Percentiles rank a stretch among this genome's conserved stretches.
phyloP scores from a whole-genome alignment of 768 basidiomycete genomes.

The Auricularia sp. region DNA sequence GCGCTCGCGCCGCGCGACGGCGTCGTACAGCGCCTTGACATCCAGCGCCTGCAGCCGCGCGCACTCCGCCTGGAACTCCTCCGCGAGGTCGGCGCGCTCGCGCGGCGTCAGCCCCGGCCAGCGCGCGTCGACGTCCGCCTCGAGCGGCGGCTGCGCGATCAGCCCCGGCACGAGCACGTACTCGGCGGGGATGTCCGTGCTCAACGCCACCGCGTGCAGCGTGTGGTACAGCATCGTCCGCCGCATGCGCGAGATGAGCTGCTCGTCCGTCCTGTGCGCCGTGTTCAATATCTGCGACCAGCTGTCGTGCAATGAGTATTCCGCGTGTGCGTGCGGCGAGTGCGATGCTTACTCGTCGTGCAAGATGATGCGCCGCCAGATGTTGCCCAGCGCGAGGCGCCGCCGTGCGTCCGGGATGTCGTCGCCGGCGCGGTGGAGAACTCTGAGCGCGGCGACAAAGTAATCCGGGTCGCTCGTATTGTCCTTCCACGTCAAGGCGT shows the following conservation, averaged over 20 bases:
- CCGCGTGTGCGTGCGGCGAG: too few relatives aligned
- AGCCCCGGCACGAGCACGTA: constrained; percentile 36
- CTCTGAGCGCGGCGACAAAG: constrained; percentile 56
- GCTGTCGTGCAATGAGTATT: neutral
- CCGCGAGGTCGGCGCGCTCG: constrained; percentile 44
- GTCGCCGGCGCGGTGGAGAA: constrained; percentile 56
- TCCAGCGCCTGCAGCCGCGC: constrained; percentile 45
- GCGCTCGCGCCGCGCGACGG: constrained; percentile 38
- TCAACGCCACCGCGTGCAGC: constrained; percentile 5
- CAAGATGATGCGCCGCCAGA: constrained; percentile 83
- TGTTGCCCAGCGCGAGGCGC: constrained; percentile 55
- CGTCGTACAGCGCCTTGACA: constrained; percentile 50
- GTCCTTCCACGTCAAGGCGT: constrained; percentile 79
- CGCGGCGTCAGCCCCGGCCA: constrained; percentile 68
- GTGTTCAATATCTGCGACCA: constrained; percentile 74
- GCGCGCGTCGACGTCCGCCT: constrained; percentile 53
- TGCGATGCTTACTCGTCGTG: constrained; percentile 66
- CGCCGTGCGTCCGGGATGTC: constrained; percentile 60
- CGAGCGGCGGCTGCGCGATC: constrained; percentile 45
- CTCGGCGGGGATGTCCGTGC: constrained; percentile 33
- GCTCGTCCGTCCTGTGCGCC: constrained; percentile 62
- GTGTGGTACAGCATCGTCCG: constrained; percentile 57
- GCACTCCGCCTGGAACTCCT: constrained; percentile 56
- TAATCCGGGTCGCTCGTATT: constrained; percentile 50
- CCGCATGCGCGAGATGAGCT: constrained; percentile 60